phyloP scores from a whole-genome alignment of 495 filamentous ascomycete species.

The Podospora anserina region DNA sequence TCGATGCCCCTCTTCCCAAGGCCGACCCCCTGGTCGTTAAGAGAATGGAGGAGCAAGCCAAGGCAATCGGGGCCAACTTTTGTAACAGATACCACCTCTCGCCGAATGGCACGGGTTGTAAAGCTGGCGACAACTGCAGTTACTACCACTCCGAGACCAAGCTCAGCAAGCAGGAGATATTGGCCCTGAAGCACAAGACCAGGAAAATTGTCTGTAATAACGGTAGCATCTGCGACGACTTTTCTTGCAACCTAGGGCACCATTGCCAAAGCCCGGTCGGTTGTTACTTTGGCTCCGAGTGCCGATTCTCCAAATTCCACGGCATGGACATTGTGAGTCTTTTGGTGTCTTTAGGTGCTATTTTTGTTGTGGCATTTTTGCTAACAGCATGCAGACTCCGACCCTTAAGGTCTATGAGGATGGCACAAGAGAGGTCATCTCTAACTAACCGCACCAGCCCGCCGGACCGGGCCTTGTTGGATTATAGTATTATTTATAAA shows the following conservation, averaged over 20 bases:
- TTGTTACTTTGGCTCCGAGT: constrained; percentile 27
- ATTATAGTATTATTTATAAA: not conserved
- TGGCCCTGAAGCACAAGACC: constrained; percentile 28
- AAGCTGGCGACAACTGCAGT: constrained; percentile 25
- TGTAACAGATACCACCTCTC: constrained; percentile 39
- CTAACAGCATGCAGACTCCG: constrained; percentile 15
- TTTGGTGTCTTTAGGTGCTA: constrained; percentile 14
- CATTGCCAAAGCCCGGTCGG: constrained; percentile 28
- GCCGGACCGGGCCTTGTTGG: not conserved
- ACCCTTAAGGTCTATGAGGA: constrained; percentile 31
- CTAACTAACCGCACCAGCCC: not conserved
- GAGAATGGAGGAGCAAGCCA: constrained; percentile 25
- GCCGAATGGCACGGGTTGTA: constrained; percentile 23
- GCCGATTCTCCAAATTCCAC: constrained; percentile 32
- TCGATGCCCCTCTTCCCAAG: constrained; percentile 35
- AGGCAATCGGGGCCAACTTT: constrained; percentile 28
- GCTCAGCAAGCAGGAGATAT: constrained; percentile 25
- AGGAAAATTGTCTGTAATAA: constrained; percentile 27
- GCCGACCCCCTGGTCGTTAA: constrained; percentile 20
- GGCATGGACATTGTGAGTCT: constrained; percentile 31
- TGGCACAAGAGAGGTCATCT: constrained; percentile 22
- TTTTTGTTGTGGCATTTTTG: not conserved
- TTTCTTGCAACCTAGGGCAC: constrained; percentile 36
- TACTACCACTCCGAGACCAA: constrained; percentile 33
- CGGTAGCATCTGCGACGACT: constrained; percentile 25